Conservation (phyloP, 805 yeast species). For the Millerozyma acaciae region DNA sequence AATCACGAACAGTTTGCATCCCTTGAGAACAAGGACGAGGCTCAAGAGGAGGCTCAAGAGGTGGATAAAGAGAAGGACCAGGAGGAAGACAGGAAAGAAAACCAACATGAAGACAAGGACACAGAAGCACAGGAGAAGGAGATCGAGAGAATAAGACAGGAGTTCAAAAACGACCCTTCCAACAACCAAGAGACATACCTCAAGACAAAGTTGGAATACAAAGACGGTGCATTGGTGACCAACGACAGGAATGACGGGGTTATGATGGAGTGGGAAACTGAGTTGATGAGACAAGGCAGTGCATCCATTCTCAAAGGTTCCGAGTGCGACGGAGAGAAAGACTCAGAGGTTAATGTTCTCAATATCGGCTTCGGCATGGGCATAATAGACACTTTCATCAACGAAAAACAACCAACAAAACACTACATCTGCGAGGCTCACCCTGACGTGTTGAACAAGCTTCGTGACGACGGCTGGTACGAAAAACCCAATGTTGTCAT, state of each 20-base stretch:
- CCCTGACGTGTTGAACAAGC: slow-evolving; percentile 75
- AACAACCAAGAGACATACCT: slow-evolving; percentile 62
- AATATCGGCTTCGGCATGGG: slow-evolving; percentile 98
- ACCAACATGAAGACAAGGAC: neutral
- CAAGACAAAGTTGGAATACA: slow-evolving; percentile 62
- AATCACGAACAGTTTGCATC: slow-evolving; percentile 21
- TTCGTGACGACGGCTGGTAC: slow-evolving; percentile 79
- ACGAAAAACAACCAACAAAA: slow-evolving; percentile 50
- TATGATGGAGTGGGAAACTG: slow-evolving; percentile 96
- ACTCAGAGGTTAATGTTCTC: slow-evolving; percentile 49
- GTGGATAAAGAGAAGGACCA: slow-evolving; percentile 4
- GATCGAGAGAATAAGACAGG: slow-evolving; percentile 5
- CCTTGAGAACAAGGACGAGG: slow-evolving; percentile 10
- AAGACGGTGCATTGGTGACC: slow-evolving; percentile 67
- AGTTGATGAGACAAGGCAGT: slow-evolving; percentile 77
- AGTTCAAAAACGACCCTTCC: slow-evolving; percentile 46
- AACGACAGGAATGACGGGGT: slow-evolving; percentile 79
- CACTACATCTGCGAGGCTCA: slow-evolving; percentile 95
- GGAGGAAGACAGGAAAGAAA: slow-evolving; percentile 1
- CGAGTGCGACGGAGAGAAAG: slow-evolving; percentile 24
- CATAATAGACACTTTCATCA: slow-evolving; percentile 79
- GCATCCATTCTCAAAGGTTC: slow-evolving; percentile 58
- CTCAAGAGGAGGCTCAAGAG: slow-evolving; percentile 24
- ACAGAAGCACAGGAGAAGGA: neutral
- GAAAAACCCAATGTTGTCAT: slow-evolving; percentile 67